These are phyloP conservation scores for Gonium pectorale DNA, from an alignment of 139 green algal genomes.

Conservation along the genomic window DNA sequence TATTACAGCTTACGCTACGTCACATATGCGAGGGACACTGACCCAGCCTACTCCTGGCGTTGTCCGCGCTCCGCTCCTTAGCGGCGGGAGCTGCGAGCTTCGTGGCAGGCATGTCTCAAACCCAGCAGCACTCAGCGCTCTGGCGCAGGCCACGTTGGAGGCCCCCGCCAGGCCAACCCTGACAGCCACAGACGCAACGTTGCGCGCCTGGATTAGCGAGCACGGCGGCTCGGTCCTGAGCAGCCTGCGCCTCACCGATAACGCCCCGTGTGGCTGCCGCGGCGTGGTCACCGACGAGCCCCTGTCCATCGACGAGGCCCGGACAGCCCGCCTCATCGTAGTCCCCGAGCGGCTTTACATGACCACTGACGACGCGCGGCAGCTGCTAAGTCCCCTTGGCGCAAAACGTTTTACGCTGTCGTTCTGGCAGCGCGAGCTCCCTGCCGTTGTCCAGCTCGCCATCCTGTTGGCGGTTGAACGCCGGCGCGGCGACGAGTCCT, in stretches of 20 bases:
- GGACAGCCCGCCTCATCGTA: constrained; percentile 6
- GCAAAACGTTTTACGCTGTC: constrained; percentile 10
- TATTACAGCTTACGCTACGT: no score
- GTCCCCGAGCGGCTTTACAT: constrained; percentile 53
- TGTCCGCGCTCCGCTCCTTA: no score
- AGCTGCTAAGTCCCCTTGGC: neutral
- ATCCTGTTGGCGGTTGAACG: constrained; percentile 48
- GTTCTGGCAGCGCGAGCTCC: constrained; percentile 14
- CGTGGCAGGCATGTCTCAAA: no score
- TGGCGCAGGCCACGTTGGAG: no score
- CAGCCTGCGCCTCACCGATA: constrained; percentile 1
- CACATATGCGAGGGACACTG: no score
- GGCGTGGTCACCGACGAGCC: constrained; percentile 29
- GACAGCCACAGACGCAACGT: no score
- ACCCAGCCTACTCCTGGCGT: no score
- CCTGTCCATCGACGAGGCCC: neutral
- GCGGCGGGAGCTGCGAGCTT: no score
- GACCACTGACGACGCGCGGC: constrained; percentile 22
- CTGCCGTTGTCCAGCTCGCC: constrained; percentile 26
- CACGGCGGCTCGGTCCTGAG: constrained; percentile 34
- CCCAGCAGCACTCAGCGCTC: no score
- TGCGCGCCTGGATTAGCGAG: neutral
- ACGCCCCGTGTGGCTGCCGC: constrained; percentile 44
- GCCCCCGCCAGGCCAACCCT: no score
- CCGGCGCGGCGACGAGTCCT: constrained; percentile 14